Base-by-base conservation (phyloP, 192 early-diverging fungal species). In the Backusella circina region DNA sequence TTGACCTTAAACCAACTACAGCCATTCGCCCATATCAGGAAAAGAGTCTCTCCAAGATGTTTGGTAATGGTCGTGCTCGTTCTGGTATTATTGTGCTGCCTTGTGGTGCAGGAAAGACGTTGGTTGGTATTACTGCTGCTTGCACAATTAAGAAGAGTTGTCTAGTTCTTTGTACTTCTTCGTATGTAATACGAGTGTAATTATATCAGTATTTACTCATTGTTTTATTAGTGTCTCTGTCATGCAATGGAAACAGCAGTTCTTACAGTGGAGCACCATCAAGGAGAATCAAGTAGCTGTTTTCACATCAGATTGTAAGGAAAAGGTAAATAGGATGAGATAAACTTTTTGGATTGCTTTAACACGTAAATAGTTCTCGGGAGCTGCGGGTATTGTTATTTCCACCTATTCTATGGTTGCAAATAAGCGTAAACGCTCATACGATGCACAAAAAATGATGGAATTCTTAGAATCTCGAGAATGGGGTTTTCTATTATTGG, bases 161-260 rank as follows among this genome's bases (percentile, higher is more conserved):
- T 15, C 86, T 99, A 64, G 97, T 98, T 16, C 85, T 99, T 31
- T 99, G 98, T 79, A 99, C 95, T 5, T 95, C 94, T 38, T 82
- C 91, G 67, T 82, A 78, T 67, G 74, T 72, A 33, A 32, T 30
- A 15, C 30, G 39, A 41, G 13, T 26, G 7, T 44, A 31, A 73
- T 23, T 10, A 28, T 71, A 21, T 33, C 38, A 6, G 39, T 36
- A 65, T 64, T 38, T 61, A 47, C 41, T 32, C 30, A 67, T 39
- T 78, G 18, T 67, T 54, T 51, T 67, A n/a, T 37, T 51, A 92
- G 91, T 41, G 95, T 99, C 12, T 97, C 95, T 16, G 97, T 98
- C 18, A 90, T 97, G 87, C 98, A 99, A 83, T 99, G 98, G 98
- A 94, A 95, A 70, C 90, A 95, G 78, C 97, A 99, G 87, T 99